phyloP scores from a whole-genome alignment of 768 basidiomycete species.

The Serendipita vermifera region DNA sequence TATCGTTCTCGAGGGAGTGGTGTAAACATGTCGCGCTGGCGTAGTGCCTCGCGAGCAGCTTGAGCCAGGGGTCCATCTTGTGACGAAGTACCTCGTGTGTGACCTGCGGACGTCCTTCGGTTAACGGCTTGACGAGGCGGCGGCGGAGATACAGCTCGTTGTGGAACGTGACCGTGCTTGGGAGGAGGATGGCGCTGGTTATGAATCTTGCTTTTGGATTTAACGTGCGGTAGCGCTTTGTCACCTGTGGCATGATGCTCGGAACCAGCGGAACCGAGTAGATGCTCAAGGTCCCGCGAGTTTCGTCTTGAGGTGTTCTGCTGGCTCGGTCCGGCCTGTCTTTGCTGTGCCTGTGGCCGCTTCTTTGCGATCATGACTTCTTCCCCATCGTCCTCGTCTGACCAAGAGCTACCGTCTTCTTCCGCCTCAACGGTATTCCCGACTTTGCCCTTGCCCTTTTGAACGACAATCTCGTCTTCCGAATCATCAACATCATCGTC shows the following conservation, averaged over 20 bases:
- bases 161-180: too few species aligned
- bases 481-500: neutral
- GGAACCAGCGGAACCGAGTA: neutral
- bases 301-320: neutral
- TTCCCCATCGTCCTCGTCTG: neutral
- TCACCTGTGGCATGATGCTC: neutral
- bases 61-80: conserved; percentile 17
- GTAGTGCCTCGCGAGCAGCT: conserved; percentile 50
- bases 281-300: neutral
- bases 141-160: conserved; percentile 1
- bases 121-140: neutral
- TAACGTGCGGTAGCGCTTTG: neutral
- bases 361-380: too few species aligned
- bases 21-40: conserved; percentile 48
- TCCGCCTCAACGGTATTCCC: too few species aligned
- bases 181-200: neutral
- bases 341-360: neutral
- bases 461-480: neutral
- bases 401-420: neutral
- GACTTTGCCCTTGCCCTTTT: neutral
- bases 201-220: conserved; percentile 1
- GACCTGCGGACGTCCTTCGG: neutral
- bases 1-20: conserved; percentile 16
- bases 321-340: neutral
- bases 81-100: neutral